phyloP scores from a whole-genome alignment of 2,329 filamentous ascomycete genomes.

The Exophiala spinifera region DNA sequence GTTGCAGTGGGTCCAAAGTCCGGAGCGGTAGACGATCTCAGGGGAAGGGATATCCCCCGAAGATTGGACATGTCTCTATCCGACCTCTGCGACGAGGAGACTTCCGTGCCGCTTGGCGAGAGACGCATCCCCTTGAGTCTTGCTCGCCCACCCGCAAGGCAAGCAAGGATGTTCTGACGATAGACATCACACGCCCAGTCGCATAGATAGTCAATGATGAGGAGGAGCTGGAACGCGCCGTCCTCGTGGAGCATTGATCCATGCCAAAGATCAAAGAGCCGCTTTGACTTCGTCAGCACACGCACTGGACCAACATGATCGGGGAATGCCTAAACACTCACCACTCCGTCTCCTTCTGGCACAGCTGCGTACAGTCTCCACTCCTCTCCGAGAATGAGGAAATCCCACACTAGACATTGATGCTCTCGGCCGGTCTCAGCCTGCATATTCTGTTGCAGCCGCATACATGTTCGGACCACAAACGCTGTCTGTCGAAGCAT shows the following conservation, averaged over 20 bases:
- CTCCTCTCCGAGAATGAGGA: constrained; percentile 22
- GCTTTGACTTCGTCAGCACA: constrained; percentile 12
- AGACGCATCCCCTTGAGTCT: not conserved
- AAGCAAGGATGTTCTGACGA: constrained; percentile 4
- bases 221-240: constrained; percentile 30
- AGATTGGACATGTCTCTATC: not conserved
- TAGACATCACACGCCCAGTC: constrained; percentile 33
- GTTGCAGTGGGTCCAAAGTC: not conserved
- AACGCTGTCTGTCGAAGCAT: constrained; percentile 30
- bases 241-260: constrained; percentile 25
- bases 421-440: not conserved
- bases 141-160: not conserved
- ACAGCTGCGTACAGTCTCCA: constrained; percentile 26
- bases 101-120: not conserved
- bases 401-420: constrained; percentile 23
- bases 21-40: not conserved
- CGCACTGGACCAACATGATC: not conserved
- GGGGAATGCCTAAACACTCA: not conserved
- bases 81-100: not conserved
- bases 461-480: constrained; percentile 27
- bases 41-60: not conserved
- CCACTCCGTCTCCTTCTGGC: constrained; percentile 9
- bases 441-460: constrained; percentile 26
- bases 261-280: constrained; percentile 29
- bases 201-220: constrained; percentile 32